These are phyloP conservation scores for Zea luxurians DNA, from an alignment of 176 grass and related monocot genomes.

Conservation along the genomic window DNA sequence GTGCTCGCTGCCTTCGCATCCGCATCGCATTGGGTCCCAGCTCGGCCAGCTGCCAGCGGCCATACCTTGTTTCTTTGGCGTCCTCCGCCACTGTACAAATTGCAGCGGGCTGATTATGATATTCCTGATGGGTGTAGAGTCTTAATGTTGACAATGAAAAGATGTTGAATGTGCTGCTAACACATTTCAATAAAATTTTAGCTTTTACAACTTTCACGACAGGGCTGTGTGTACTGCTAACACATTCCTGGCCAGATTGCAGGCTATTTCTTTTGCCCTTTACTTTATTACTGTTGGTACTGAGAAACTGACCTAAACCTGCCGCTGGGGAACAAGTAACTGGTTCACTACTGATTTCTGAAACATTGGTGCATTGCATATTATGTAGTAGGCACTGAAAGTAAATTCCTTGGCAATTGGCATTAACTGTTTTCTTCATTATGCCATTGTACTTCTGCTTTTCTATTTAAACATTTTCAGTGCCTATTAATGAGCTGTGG, in stretches of 20 bases:
- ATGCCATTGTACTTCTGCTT: background rate
- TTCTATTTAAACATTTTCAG: background rate
- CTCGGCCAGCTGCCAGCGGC: too few relatives aligned
- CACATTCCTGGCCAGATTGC: background rate
- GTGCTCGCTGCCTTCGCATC: too few relatives aligned
- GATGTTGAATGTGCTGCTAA: background rate
- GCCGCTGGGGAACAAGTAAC: background rate
- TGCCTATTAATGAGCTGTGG: background rate
- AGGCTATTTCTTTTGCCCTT: background rate
- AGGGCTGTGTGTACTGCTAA: background rate
- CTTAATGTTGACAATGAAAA: background rate
- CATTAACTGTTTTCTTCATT: background rate
- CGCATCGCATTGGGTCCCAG: too few relatives aligned
- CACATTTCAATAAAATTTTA: background rate
- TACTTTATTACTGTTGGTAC: background rate
- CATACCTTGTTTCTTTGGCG: too few relatives aligned
- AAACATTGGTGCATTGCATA: background rate
- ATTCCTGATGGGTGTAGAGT: background rate
- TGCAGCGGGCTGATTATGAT: background rate
- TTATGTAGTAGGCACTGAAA: background rate
- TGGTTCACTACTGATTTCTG: slow-evolving; percentile 9
- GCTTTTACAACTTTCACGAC: background rate
- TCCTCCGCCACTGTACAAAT: background rate
- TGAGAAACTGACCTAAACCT: background rate
- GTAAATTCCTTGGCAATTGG: background rate